Percentiles rank a stretch among this genome's conserved stretches.
phyloP scores from a whole-genome alignment of 192 early-diverging fungal species.

The Coemansia guatemalensis region DNA sequence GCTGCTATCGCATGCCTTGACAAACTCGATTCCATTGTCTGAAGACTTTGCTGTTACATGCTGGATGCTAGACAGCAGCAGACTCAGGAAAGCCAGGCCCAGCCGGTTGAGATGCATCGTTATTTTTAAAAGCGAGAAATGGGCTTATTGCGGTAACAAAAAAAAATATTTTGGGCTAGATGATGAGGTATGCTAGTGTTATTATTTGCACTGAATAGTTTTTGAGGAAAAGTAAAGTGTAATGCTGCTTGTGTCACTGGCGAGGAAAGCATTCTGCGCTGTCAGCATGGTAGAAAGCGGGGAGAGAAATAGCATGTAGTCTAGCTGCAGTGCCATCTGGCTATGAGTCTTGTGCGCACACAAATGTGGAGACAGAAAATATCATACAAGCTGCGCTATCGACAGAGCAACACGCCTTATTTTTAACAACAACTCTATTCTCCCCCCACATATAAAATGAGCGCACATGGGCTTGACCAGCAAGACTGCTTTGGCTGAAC shows the following conservation, averaged over 20 bases:
- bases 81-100: not conserved
- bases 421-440: not conserved
- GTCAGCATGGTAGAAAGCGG: not conserved
- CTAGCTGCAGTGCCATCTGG: not conserved
- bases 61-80: not conserved
- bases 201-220: not conserved
- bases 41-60: conserved; percentile 8
- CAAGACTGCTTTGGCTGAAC: not conserved
- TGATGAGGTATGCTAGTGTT: not conserved
- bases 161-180: not conserved
- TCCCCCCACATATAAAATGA: not conserved
- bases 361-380: not conserved
- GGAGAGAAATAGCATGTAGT: not conserved
- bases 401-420: not conserved
- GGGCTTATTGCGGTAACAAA: not conserved
- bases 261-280: not conserved
- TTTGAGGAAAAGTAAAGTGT: not conserved
- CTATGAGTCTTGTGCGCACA: not conserved
- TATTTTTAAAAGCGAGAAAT: not conserved
- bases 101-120: not conserved
- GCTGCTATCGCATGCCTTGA: conserved; percentile 49
- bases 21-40: conserved; percentile 36
- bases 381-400: not conserved
- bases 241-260: not conserved
- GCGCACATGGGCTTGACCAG: not conserved